Base-by-base conservation (phyloP, 2,329 filamentous ascomycete genomes). In the Xylariomycetidae sp. region DNA sequence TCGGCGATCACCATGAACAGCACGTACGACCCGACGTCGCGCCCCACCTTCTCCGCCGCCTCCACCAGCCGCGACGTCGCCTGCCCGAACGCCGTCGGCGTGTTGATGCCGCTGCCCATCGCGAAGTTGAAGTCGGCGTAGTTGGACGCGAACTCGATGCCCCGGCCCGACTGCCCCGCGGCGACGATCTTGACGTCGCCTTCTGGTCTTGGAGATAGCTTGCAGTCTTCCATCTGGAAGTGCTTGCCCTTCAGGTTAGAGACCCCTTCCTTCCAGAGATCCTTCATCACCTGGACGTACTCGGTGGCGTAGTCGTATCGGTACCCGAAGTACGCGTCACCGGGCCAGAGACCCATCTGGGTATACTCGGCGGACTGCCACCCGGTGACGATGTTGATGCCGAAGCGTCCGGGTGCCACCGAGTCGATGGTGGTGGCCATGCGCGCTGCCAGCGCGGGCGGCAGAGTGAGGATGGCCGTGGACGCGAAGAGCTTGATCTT, bases 331-430 rank as follows among this genome's bases (percentile, higher is more conserved):
- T 47, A 50, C 23, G 36, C 36, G 36, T 47, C 48, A 23, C 48
- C 56, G 3, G 55, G 56, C 56, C 56, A 58, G 8, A 58, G 45
- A 18, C 45, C 43, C 56, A 58, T 58, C 27, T 58, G 56, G 3
- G 39, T 36, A 32, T 58, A 58, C 38, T 58, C 56, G 11, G 54
- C 53, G 31, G 46, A 38, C 30, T 57, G 54, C 56, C 56, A 58
- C 5, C 54, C 55, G 3, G 56, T 57, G 16, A 57, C 56, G 25
- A 58, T 57, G 34, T 58, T 58, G 30, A 58, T 30, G 3, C 55
- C 53, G 22, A 56, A 58, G 14, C 55, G 44, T 3, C 55, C 53
- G 1, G 55, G 53, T 3, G 54, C 55, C 14, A 58, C 50, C 4
- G 46, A 49, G 30, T 57, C 54, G 27, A 58, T 47, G 9, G 55